phyloP scores from a whole-genome alignment of 2,329 filamentous ascomycete genomes.

The Cercospora sp. region DNA sequence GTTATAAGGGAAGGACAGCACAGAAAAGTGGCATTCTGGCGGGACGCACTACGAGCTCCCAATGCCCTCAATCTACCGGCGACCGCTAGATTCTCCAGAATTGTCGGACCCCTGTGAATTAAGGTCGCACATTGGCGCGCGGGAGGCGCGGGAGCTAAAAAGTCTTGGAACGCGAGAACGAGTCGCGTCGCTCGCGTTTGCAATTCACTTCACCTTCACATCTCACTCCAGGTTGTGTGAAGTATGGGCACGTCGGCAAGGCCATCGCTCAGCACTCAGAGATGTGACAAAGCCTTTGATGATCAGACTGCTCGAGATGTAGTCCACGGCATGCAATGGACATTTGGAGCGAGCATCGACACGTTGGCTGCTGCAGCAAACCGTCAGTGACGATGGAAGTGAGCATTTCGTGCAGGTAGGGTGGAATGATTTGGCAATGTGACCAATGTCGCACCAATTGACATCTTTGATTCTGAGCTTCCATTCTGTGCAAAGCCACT shows the following conservation, averaged over 20 bases:
- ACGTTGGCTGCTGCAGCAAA: background rate
- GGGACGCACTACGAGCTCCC: background rate
- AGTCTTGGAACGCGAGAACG: conserved; percentile 8
- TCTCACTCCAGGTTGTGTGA: background rate
- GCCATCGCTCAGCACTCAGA: background rate
- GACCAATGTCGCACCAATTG: background rate
- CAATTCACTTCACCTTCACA: background rate
- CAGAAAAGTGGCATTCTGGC: conserved; percentile 2
- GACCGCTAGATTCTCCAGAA: conserved; percentile 4
- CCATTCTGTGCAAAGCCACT: background rate
- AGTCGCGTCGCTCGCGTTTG: background rate
- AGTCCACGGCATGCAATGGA: no score
- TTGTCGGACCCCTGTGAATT: conserved; percentile 2
- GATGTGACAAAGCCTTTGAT: background rate
- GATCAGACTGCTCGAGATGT: no score
- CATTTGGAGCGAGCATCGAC: no score
- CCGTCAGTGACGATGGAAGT: background rate
- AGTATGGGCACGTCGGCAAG: background rate
- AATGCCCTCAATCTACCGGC: conserved; percentile 2
- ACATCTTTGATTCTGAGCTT: background rate
- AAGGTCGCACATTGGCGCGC: background rate
- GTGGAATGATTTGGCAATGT: background rate
- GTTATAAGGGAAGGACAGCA: background rate
- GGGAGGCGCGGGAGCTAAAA: background rate
- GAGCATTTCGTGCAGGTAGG: background rate